A percentile compares a stretch with the other conserved stretches of the same genome.
Evolutionary conservation across 2,329 filamentous ascomycete genomes (phyloP).

Genomic region (Nemania bipapillata): DNA sequence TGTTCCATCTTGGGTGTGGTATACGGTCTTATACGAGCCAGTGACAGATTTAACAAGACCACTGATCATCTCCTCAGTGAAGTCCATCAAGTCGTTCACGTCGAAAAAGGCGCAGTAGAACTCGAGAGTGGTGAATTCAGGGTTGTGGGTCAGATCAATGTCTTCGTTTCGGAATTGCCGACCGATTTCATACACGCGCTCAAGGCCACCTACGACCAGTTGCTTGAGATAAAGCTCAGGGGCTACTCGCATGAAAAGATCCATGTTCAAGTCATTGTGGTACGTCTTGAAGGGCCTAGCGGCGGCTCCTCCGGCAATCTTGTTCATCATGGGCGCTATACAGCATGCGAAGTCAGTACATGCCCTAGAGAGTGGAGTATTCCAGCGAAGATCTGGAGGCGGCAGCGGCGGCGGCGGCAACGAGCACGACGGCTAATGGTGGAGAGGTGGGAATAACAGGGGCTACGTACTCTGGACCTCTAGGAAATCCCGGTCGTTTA

Average conservation of each 20-base stretch:
- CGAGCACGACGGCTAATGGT: not conserved
- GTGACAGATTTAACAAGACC: conserved; percentile 88
- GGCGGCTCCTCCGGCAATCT: conserved; percentile 93
- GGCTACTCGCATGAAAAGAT: conserved; percentile 93
- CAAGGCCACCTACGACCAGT: conserved; percentile 90
- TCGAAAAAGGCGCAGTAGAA: conserved; percentile 97
- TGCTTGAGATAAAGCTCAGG: conserved; percentile 98
- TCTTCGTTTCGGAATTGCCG: conserved; percentile 96
- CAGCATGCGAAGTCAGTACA: not conserved
- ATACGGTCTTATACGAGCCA: conserved; percentile 84
- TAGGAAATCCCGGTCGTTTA: conserved; percentile 86
- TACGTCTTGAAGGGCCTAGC: conserved; percentile 94
- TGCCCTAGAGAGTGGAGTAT: not conserved
- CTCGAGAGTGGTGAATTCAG: conserved; percentile 96
- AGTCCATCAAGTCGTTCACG: conserved; percentile 87
- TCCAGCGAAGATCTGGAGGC: not conserved
- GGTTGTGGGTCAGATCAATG: conserved; percentile 94
- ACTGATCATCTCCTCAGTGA: conserved; percentile 93
- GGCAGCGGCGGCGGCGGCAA: too few species aligned
- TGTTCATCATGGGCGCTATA: conserved; percentile 87
- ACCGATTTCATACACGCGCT: conserved; percentile 95
- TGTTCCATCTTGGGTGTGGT: conserved; percentile 87
- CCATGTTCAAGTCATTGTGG: conserved; percentile 95
- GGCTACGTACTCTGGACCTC: conserved; percentile 67
- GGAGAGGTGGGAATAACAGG: not conserved